Evolutionary conservation across 2,329 filamentous ascomycete genomes (phyloP), one percentile per base, ranked within the genome.

Genomic region (Cladosporium colombiae): DNA sequence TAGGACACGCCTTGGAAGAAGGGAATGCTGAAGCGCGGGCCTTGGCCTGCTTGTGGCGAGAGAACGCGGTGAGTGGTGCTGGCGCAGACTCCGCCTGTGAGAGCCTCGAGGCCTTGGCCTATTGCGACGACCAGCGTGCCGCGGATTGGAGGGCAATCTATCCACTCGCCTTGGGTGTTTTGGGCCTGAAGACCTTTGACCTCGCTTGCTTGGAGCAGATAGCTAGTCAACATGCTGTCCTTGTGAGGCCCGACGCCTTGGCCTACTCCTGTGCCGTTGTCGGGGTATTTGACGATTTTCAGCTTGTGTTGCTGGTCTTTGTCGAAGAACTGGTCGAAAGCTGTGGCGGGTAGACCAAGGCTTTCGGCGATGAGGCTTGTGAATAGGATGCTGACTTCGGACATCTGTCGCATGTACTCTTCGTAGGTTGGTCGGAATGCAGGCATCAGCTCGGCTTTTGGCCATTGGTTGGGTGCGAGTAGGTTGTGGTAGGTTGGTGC

Each of bases 1-100:
- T 91, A 88, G 72, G 88, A 88, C 67, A 96, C 91, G 25, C 92
- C 92, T 76, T 95, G 92, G 81, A 96, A 96, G 79, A 96, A 96
- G 0, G 92, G 92, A 57, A 96, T 89, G 8, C 88, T 91, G 80
- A 88, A 94, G 64, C 92, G 83, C 35, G 92, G 83, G 4, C 91
- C 92, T 11, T 85, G 81, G 14, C 91, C 91, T 8, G 86, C 86
- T 1, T 81, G 74, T 0, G 92, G 92, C 33, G 87, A 90, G n/a
- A 95, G 82, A 40, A 96, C 92, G 11, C 92, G 85, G 78, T 96
- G 92, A 49, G 92, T 95, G 2, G 92, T 96, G 68, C 87, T 81
- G 69, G 89, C 88, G 76, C 92, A 95, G 2, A 95, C 92, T 35
- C 92, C 92, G 68, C 87, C 87, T 23, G 92, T 96, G 70, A 96